Evolutionary conservation across 371 early-diverging fungal species (phyloP), one percentile per base, ranked within the genome.

Genomic region (Globomyces sp.): DNA sequence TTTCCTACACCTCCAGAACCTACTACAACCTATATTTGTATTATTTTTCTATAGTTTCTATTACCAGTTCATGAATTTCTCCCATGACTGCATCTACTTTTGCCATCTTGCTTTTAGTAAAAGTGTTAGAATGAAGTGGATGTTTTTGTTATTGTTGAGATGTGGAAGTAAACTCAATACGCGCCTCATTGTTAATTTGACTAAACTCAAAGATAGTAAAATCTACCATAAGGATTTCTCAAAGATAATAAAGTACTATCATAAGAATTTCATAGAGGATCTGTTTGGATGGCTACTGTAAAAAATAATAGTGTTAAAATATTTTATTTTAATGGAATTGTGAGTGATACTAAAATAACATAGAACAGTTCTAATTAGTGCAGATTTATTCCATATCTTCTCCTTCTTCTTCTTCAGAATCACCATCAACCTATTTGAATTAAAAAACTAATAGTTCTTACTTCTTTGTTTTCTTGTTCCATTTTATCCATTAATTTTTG

Each of bases 391-490:
- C 55, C 55, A 55, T 39, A 55, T 55, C 55, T 24, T 55, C 55
- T 6, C 40, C 55, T 1, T 55, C 55, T 6, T 55, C 55, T 39
- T 51, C 51, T 5, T 51, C 51, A 13, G 36, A 36, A 39, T 55
- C 55, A 6, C 55, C 55, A 55, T 36, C 36, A 24, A 24, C 24
- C 24, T 24, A 24, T 24, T 24, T 24, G 24, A 24, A 24, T 24
- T 24, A 24, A 24, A 24, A 24, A 24, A 24, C 24, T 24, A 24
- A 24, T 24, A 24, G 24, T 24, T 24, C 24, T 24, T 44, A 97
- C 91, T 78, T 97, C 93, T 65, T 90, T 90, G 77, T 95, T 96
- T 79, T 96, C 95, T 79, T 89, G 88, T 80, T 94, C 96, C 49
- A 90, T 92, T 68, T 90, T 86, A 68, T 89, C 93, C 89, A 99